Evolutionary conservation across 306 rosid species (phyloP), one percentile per base, ranked within the genome.

Genomic region (Lathyrus oleraceus): DNA sequence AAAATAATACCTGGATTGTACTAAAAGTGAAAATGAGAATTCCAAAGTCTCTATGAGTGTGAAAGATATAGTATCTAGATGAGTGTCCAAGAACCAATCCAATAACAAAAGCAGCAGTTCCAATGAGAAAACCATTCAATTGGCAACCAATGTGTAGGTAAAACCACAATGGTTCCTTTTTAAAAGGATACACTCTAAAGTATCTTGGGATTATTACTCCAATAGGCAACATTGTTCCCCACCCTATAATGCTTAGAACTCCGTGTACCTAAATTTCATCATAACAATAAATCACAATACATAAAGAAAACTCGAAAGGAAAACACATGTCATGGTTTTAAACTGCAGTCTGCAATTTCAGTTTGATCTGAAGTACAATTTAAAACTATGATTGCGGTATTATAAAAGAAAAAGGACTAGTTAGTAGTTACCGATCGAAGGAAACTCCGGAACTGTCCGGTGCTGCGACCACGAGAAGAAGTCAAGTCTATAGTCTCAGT

Each of bases 141-240:
- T 93, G 98, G 70, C 79, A 76, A 1, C 30, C 28, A 1, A 79
- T 2, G 14, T 93, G 98, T 16, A 76, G 2, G 5, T 0, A 0
- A 32, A 2, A 68, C 91, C 96, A 86, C 52, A 0, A 2, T 13
- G 20, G 17, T 0, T 21, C 8, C 1, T 0, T 13, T 0, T 0
- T 0, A 17, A 79, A 27, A 2, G 95, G 92, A 44, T 27, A 71
- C 69, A 47, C 85, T 61, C 84, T 77, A 64, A 42, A 82, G 74
- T 88, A 93, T 69, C 98, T 81, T 0, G 97, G 87, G 1, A 73
- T 25, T 21, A 93, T 88, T 4, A 85, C 86, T 47, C 98, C 98
- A 16, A 74, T 8, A 2, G 97, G 98, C 71, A 93, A 66, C 2
- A 90, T 3, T 3, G 77, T 74, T 56, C 98, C 98, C 96, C 97